Conservation (phyloP, 2,329 filamentous ascomycete species). For the Malbranchea zuffiana region DNA sequence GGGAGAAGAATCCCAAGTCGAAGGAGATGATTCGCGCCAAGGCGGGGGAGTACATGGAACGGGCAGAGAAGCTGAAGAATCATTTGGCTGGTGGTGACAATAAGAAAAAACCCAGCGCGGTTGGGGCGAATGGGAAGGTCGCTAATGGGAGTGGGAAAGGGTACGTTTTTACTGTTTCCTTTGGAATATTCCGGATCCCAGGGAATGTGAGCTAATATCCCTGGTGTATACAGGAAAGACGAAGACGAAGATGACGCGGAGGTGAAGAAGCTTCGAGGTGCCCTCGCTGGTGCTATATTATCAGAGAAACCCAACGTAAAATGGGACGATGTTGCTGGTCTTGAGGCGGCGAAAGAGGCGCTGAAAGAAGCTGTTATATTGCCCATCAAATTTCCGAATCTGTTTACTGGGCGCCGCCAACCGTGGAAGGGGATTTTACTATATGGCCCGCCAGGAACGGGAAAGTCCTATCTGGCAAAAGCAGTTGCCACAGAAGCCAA, state of each 20-base stretch:
- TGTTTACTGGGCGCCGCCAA: conserved; percentile 91
- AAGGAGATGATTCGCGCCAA: conserved; percentile 97
- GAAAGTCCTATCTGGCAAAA: conserved; percentile 95
- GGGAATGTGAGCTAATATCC: conserved; percentile 6
- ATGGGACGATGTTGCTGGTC: conserved; percentile 95
- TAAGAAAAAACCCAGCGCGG: conserved; percentile 42
- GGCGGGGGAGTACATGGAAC: conserved; percentile 94
- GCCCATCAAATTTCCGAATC: conserved; percentile 94
- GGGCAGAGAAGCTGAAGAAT: conserved; percentile 92
- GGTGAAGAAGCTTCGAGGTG: conserved; percentile 86
- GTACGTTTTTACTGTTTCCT: conserved; percentile 28
- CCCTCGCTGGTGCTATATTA: conserved; percentile 81
- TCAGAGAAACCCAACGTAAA: conserved; percentile 92
- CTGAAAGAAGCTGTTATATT: conserved; percentile 95
- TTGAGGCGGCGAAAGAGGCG: conserved; percentile 90
- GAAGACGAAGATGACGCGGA: conserved; percentile 75
- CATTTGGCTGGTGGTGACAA: conserved; percentile 59
- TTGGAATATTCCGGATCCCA: conserved; percentile 4
- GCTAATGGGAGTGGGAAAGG: conserved; percentile 45
- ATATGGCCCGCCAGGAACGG: conserved; percentile 91
- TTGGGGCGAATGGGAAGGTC: conserved; percentile 43
- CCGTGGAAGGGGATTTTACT: conserved; percentile 97
- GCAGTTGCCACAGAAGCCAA: conserved; percentile 97
- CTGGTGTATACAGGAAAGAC: conserved; percentile 30
- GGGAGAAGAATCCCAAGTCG: conserved; percentile 96